phyloP scores from a whole-genome alignment of 352 stramenopile species.

The Phytophthora cactorum region DNA sequence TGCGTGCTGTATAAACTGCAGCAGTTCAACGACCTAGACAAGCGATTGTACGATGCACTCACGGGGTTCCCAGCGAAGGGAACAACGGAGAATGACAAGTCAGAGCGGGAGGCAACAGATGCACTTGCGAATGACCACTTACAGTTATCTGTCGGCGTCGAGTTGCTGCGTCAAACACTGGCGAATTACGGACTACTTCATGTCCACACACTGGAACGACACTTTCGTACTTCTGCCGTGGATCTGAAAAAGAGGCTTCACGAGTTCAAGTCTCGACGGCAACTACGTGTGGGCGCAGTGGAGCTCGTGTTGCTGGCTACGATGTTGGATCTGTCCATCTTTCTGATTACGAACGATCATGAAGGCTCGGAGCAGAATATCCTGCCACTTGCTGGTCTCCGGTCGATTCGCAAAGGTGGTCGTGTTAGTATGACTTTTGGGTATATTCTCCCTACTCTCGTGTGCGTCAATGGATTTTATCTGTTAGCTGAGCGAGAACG shows the following conservation, averaged over 20 bases:
- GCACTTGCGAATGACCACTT: constrained; percentile 32
- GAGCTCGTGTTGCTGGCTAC: constrained; percentile 76
- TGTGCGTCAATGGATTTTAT: constrained; percentile 76
- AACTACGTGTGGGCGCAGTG: constrained; percentile 65
- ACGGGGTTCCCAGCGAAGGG: constrained; percentile 34
- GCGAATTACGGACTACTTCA: constrained; percentile 78
- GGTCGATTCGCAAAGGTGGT: constrained; percentile 58
- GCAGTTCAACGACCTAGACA: constrained; percentile 77
- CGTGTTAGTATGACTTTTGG: constrained; percentile 64
- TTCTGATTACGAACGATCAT: constrained; percentile 85
- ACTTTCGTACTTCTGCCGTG: constrained; percentile 60
- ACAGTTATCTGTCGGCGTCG: constrained; percentile 47
- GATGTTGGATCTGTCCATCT: constrained; percentile 79
- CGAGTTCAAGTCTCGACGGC: constrained; percentile 66
- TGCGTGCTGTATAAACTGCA: constrained; percentile 72
- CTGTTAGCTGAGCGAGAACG: constrained; percentile 47
- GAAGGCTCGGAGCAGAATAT: constrained; percentile 71
- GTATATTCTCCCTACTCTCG: constrained; percentile 78
- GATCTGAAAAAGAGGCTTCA: constrained; percentile 86
- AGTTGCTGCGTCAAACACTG: constrained; percentile 66
- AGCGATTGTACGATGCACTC: constrained; percentile 66
- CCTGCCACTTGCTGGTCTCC: constrained; percentile 51
- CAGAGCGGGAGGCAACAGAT: constrained; percentile 20
- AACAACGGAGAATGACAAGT: constrained; percentile 10
- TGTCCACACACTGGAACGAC: constrained; percentile 52